Evolutionary conservation across 257 asterid species (phyloP).

Genomic region (Striga asiatica): DNA sequence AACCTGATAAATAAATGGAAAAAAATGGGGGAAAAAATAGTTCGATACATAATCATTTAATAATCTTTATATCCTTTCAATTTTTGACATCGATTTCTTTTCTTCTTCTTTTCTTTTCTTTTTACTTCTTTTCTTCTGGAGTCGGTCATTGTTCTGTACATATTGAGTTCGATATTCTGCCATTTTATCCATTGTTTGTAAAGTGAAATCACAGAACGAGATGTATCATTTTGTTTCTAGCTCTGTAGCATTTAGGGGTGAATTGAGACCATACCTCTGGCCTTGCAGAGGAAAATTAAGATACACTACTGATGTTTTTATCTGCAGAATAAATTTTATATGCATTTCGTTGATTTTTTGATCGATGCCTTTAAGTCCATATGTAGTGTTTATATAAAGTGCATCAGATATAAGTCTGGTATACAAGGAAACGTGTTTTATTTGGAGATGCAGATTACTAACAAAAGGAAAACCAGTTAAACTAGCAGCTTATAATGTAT

Average conservation of each 20-base stretch:
- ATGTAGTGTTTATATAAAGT: background rate
- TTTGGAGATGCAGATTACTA: background rate
- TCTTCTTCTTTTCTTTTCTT: background rate
- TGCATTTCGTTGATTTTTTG: background rate
- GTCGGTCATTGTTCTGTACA: constrained; percentile 4
- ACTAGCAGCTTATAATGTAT: background rate
- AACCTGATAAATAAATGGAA: background rate
- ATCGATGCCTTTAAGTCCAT: no score
- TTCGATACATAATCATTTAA: background rate
- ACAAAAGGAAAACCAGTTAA: background rate
- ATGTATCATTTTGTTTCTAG: background rate
- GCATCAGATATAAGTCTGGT: background rate
- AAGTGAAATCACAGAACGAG: background rate
- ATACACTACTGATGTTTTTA: background rate
- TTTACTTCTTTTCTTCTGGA: background rate
- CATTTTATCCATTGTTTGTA: background rate
- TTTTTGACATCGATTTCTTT: background rate
- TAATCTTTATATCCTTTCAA: no score
- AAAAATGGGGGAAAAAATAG: background rate
- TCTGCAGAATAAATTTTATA: background rate
- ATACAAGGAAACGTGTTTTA: background rate
- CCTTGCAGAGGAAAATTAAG: background rate
- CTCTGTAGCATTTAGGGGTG: background rate
- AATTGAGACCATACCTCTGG: background rate
- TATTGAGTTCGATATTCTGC: constrained; percentile 5